Conservation (phyloP, 345 rosid genomes). For the Aethionema arabicum region DNA sequence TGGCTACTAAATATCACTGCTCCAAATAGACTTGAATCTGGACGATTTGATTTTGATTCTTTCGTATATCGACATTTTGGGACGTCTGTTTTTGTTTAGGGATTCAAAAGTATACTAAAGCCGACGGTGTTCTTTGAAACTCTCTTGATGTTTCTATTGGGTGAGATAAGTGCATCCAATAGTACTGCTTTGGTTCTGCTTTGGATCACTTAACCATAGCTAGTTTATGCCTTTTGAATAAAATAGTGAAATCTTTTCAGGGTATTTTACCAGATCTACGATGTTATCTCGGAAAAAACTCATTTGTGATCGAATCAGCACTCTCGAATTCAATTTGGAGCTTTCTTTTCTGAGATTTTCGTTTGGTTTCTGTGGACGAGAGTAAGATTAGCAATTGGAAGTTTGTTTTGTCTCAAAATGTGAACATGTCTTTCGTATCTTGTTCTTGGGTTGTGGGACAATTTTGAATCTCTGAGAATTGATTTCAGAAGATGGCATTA, state of each 20-base stretch:
- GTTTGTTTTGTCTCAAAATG: not conserved
- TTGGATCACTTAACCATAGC: too few species aligned
- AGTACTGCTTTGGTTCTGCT: too few species aligned
- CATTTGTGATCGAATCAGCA: not conserved
- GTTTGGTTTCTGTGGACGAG: not conserved
- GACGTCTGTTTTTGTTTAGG: not conserved
- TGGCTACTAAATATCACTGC: not conserved
- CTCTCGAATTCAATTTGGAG: slow-evolving; percentile 5
- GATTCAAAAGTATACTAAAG: not conserved
- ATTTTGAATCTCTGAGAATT: not conserved
- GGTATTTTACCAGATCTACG: too few species aligned
- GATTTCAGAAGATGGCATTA: not conserved
- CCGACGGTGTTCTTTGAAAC: not conserved
- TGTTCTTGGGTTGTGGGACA: not conserved
- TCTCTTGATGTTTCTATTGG: not conserved
- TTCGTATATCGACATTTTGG: not conserved
- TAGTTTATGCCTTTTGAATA: too few species aligned
- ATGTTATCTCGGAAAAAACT: too few species aligned
- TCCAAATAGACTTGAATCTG: not conserved
- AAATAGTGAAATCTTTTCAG: too few species aligned
- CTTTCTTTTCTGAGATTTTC: not conserved
- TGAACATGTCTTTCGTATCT: not conserved
- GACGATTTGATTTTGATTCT: not conserved
- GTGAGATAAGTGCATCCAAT: too few species aligned
- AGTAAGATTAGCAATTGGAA: not conserved